Conservation (phyloP, 768 basidiomycete genomes). For the Phaeolepiota aurea region DNA sequence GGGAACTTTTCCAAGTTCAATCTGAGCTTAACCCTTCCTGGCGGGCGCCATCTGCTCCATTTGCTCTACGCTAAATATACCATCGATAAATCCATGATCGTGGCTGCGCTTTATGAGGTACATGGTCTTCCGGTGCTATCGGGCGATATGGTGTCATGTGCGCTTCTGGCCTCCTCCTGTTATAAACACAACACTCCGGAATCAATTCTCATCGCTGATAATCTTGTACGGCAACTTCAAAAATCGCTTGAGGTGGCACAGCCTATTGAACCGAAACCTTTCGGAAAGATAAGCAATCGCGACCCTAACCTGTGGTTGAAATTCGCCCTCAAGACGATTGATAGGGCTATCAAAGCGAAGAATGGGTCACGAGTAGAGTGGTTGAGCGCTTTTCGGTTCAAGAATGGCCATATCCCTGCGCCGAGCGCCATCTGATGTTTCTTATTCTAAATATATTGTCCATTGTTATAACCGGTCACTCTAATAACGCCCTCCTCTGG, state of each 20-base stretch:
- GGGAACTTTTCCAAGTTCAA: constrained; percentile 57
- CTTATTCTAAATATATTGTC: background rate
- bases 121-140: constrained; percentile 47
- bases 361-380: background rate
- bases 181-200: constrained; percentile 33
- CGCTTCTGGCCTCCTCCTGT: constrained; percentile 51
- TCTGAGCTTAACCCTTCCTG: constrained; percentile 38
- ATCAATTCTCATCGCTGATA: constrained; percentile 28
- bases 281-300: constrained; percentile 9
- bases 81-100: constrained; percentile 37
- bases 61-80: constrained; percentile 40
- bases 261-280: constrained; percentile 4
- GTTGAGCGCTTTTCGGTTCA: background rate
- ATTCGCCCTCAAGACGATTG: constrained; percentile 21
- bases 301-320: constrained; percentile 17
- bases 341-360: constrained; percentile 12
- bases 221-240: constrained; percentile 33
- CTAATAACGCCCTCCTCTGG: background rate
- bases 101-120: constrained; percentile 43
- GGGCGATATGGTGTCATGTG: constrained; percentile 46
- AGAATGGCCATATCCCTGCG: constrained; percentile 1
- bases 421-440: background rate
- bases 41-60: constrained; percentile 50
- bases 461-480: background rate
- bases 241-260: constrained; percentile 12